These are phyloP conservation scores for Yamadazyma jaroonii DNA, from an alignment of 1,139 yeast species.

Conservation along the genomic window DNA sequence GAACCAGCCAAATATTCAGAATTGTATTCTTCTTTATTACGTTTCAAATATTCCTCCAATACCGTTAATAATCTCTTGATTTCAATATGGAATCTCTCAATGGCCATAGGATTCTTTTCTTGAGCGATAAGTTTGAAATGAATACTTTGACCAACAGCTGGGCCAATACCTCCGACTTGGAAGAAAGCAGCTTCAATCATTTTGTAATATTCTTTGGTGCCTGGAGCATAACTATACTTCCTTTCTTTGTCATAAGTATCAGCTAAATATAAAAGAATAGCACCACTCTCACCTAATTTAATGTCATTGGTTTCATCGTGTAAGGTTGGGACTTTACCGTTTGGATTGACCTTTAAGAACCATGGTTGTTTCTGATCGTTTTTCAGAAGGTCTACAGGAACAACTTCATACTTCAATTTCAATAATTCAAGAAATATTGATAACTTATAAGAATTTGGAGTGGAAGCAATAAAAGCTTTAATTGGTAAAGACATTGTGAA, in stretches of 20 bases:
- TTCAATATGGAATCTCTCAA: conserved; percentile 48
- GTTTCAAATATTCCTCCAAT: conserved; percentile 35
- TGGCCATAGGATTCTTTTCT: conserved; percentile 52
- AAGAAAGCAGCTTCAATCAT: conserved; percentile 51
- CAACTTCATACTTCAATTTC: conserved; percentile 44
- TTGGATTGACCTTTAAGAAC: conserved; percentile 55
- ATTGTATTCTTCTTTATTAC: conserved; percentile 32
- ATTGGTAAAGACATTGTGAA: conserved; percentile 1
- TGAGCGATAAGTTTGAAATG: conserved; percentile 44
- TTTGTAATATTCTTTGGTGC: conserved; percentile 47
- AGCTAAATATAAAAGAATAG: conserved; percentile 54
- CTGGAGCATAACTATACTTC: conserved; percentile 44
- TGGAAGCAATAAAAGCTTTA: conserved; percentile 39
- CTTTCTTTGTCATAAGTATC: conserved; percentile 56
- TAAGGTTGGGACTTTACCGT: conserved; percentile 61
- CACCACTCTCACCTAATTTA: conserved; percentile 54
- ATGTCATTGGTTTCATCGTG: conserved; percentile 44
- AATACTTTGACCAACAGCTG: conserved; percentile 58
- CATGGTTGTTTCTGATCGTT: conserved; percentile 50
- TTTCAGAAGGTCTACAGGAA: conserved; percentile 35
- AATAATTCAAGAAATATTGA: conserved; percentile 48
- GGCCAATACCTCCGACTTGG: conserved; percentile 60
- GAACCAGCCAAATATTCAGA: conserved; percentile 58
- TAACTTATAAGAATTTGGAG: conserved; percentile 58
- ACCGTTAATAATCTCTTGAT: conserved; percentile 53